A percentile compares a stretch with the other conserved stretches of the same genome.
These are phyloP conservation scores for Rheum nobile DNA, from an alignment of 148 eudicot genomes.

Conservation along the genomic window DNA sequence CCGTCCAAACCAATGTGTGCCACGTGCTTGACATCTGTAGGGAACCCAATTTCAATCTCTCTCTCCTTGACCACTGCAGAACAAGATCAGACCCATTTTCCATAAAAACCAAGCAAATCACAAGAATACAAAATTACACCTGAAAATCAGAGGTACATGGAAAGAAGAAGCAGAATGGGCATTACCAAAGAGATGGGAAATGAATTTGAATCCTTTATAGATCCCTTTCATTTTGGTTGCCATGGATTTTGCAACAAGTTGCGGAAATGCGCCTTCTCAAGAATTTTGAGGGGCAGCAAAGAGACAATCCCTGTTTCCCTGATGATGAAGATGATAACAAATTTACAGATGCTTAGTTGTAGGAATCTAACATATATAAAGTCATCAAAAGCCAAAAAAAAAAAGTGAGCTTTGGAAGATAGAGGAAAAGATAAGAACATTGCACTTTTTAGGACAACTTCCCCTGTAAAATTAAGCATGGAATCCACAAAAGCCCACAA, in stretches of 20 bases:
- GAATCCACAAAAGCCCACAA: background rate
- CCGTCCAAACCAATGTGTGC: slow-evolving; percentile 87
- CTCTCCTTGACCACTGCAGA: slow-evolving; percentile 50
- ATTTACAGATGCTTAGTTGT: background rate
- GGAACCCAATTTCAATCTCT: slow-evolving; percentile 74
- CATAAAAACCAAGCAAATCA: slow-evolving; percentile 3
- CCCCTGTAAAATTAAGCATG: background rate
- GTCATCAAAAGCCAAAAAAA: background rate
- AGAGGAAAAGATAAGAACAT: background rate
- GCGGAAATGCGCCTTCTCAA: background rate
- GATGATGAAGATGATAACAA: background rate
- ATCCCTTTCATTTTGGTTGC: slow-evolving; percentile 25
- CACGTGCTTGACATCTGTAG: slow-evolving; percentile 84
- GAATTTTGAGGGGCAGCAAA: background rate
- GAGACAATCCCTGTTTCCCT: background rate
- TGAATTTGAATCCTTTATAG: slow-evolving; percentile 75
- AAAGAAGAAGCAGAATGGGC: background rate
- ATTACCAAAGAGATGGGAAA: slow-evolving; percentile 76
- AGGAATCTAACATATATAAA: background rate
- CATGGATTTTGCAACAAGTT: slow-evolving; percentile 22
- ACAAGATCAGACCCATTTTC: background rate
- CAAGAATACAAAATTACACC: background rate
- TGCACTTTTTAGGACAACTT: background rate
- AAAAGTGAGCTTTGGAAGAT: background rate
- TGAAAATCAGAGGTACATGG: background rate